A percentile compares a stretch with the other conserved stretches of the same genome.
phyloP scores from a whole-genome alignment of 495 filamentous ascomycete genomes.

The Geoglossum glabrum region DNA sequence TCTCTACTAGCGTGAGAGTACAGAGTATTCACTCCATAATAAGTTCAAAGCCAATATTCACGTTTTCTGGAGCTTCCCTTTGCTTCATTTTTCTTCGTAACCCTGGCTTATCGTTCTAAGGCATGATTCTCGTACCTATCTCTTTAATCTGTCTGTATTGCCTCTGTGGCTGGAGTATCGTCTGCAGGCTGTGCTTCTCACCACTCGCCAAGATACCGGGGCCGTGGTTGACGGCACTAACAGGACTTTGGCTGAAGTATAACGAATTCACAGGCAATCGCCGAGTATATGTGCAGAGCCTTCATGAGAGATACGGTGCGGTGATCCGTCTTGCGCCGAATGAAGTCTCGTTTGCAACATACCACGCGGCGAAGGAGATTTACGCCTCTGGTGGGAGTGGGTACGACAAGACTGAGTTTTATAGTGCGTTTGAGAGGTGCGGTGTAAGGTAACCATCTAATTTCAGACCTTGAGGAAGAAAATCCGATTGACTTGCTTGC shows the following conservation, averaged over 20 bases:
- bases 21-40: no score
- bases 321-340: conserved; percentile 36
- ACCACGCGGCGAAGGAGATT: conserved; percentile 41
- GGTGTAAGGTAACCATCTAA: conserved; percentile 32
- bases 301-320: conserved; percentile 36
- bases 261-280: conserved; percentile 34
- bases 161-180: neutral
- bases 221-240: conserved; percentile 30
- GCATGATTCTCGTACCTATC: neutral
- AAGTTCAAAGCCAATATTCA: no score
- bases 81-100: no score
- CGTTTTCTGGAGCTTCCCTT: no score
- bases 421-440: conserved; percentile 39
- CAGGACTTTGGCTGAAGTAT: conserved; percentile 31
- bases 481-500: neutral
- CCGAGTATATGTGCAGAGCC: conserved; percentile 30
- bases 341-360: conserved; percentile 38
- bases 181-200: conserved; percentile 3
- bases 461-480: conserved; percentile 7
- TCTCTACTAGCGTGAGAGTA: no score
- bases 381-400: conserved; percentile 44
- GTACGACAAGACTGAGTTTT: conserved; percentile 49
- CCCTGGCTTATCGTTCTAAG: no score
- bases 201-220: conserved; percentile 30
- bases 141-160: neutral